phyloP scores from a whole-genome alignment of 2,329 filamentous ascomycete species.

The Diplodia sapinea region DNA sequence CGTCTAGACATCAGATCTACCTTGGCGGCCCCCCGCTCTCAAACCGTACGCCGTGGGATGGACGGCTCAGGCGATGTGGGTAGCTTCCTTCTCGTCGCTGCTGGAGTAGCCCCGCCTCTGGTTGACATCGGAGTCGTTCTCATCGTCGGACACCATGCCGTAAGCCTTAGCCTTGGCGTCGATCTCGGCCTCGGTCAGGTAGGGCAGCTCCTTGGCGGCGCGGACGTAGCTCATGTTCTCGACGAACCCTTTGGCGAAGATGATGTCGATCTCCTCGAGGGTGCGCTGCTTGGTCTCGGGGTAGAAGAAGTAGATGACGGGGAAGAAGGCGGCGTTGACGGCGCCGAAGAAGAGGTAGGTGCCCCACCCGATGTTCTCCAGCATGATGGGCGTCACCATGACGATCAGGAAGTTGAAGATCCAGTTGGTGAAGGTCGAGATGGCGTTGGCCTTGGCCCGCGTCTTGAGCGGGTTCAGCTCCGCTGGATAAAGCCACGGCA shows the following conservation, averaged over 20 bases:
- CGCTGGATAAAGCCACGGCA: constrained; percentile 62
- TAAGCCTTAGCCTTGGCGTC: constrained; percentile 54
- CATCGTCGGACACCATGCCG: constrained; percentile 40
- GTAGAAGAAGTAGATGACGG: constrained; percentile 55
- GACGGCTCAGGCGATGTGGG: not conserved
- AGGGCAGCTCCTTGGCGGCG: constrained; percentile 63
- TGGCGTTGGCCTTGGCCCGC: constrained; percentile 61
- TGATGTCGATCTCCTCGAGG: constrained; percentile 59
- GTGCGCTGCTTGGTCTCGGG: constrained; percentile 59
- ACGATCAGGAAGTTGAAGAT: constrained; percentile 42
- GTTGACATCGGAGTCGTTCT: constrained; percentile 25
- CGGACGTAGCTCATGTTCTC: constrained; percentile 67
- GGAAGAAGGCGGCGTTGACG: constrained; percentile 45
- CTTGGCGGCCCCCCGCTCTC: not conserved
- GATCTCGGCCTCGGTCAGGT: constrained; percentile 58
- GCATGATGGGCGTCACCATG: constrained; percentile 50
- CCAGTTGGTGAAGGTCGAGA: constrained; percentile 62
- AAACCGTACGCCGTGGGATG: not conserved
- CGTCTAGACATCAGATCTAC: not conserved
- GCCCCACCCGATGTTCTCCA: constrained; percentile 42
- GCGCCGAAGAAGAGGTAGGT: constrained; percentile 34
- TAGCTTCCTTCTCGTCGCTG: constrained; percentile 7
- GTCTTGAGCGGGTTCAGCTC: constrained; percentile 63
- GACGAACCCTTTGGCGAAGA: constrained; percentile 56
- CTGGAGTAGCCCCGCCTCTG: constrained; percentile 10